Conservation (phyloP, 805 yeast genomes). For the Ogataea corticis region DNA sequence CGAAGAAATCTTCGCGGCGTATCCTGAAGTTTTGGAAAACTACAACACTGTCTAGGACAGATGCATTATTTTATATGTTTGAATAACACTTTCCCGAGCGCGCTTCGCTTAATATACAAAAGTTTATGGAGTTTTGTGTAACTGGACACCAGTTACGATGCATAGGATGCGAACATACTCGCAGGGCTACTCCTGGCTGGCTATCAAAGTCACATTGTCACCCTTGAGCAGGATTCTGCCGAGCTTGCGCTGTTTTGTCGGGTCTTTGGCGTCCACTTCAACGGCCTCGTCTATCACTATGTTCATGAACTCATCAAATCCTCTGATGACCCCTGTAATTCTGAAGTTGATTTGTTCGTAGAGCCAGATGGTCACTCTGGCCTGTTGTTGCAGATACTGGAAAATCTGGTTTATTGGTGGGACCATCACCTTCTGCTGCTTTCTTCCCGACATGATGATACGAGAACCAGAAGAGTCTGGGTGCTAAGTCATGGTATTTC, state of each 20-base stretch:
- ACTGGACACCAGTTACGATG: no score
- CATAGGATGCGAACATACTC: no score
- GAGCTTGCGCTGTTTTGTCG: constrained; percentile 44
- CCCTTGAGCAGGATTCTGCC: constrained; percentile 88
- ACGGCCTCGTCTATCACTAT: constrained; percentile 58
- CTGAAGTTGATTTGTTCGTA: constrained; percentile 79
- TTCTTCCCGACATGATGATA: constrained; percentile 41
- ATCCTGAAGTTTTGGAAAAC: constrained; percentile 25
- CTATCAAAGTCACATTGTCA: constrained; percentile 84
- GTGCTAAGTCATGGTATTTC: no score
- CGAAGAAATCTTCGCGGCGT: constrained; percentile 26
- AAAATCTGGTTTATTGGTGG: constrained; percentile 94
- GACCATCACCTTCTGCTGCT: constrained; percentile 55
- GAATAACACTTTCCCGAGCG: neutral
- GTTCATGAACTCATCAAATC: constrained; percentile 98
- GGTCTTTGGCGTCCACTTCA: constrained; percentile 57
- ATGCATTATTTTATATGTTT: neutral
- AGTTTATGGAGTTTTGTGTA: no score
- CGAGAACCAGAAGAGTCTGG: no score
- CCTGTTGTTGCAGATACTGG: constrained; percentile 80
- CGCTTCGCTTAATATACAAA: neutral
- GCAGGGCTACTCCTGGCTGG: constrained; percentile 29
- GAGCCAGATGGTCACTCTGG: constrained; percentile 82
- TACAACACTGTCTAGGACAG: constrained; percentile 1
- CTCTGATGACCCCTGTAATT: constrained; percentile 81